Percentiles rank a stretch among this genome's conserved stretches.
These are phyloP conservation scores for Annulohypoxylon moriforme DNA, from an alignment of 495 filamentous ascomycete species.

Conservation along the genomic window DNA sequence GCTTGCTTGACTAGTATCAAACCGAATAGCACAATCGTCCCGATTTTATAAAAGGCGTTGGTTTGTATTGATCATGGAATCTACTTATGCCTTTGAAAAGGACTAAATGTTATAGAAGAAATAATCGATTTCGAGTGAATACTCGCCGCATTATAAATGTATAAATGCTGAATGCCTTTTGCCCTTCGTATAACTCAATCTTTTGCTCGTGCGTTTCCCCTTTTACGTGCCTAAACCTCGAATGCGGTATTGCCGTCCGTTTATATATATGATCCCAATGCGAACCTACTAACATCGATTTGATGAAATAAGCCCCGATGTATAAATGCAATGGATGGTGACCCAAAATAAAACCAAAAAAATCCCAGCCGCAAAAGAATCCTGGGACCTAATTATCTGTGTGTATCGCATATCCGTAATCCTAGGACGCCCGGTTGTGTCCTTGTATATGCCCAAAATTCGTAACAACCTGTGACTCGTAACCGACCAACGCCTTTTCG, in stretches of 20 bases:
- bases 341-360: constrained; percentile 11
- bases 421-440: neutral
- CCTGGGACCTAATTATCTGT: neutral
- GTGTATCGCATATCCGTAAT: constrained; percentile 14
- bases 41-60: neutral
- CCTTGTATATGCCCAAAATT: constrained; percentile 16
- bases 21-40: neutral
- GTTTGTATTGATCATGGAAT: neutral
- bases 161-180: neutral
- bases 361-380: neutral
- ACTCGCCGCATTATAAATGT: constrained; percentile 11
- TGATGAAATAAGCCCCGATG: neutral
- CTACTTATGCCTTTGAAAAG: neutral
- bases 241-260: constrained; percentile 12
- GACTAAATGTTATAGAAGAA: neutral
- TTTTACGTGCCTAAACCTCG: constrained; percentile 15
- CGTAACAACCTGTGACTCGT: constrained; percentile 25
- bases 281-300: neutral
- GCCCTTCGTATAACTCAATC: constrained; percentile 1
- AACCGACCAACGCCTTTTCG: constrained; percentile 14
- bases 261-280: constrained; percentile 5
- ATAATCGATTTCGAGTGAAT: neutral
- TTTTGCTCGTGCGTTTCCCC: constrained; percentile 10
- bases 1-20: neutral
- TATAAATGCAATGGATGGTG: constrained; percentile 7